Percentiles rank a stretch among this genome's conserved stretches.
Evolutionary conservation across 2,329 filamentous ascomycete genomes (phyloP).

Genomic region (Orbilia oligospora): DNA sequence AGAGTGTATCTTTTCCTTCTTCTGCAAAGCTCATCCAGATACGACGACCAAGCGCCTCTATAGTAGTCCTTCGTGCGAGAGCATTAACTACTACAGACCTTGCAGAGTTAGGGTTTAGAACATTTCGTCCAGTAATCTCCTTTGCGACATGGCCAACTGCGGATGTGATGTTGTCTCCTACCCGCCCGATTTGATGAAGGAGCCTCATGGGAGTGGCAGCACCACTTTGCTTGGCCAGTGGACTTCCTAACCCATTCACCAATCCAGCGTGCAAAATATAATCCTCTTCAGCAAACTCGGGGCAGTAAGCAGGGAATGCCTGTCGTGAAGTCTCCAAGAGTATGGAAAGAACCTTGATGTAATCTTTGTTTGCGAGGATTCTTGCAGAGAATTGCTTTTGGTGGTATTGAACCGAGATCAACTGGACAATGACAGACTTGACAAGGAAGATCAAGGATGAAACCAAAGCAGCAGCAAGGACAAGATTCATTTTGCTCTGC

Average conservation of each 20-base stretch:
- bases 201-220: slow-evolving; percentile 84
- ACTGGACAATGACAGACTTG: slow-evolving; percentile 84
- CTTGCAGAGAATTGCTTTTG: slow-evolving; percentile 83
- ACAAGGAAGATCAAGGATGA: slow-evolving; percentile 79
- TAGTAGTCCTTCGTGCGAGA: slow-evolving; percentile 84
- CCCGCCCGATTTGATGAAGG: slow-evolving; percentile 79
- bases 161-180: slow-evolving; percentile 94
- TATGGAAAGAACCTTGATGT: slow-evolving; percentile 83
- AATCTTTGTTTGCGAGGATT: slow-evolving; percentile 91
- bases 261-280: slow-evolving; percentile 88
- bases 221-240: slow-evolving; percentile 71
- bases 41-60: slow-evolving; percentile 85
- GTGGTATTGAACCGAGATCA: slow-evolving; percentile 88
- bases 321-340: slow-evolving; percentile 91
- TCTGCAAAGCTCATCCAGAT: slow-evolving; percentile 99
- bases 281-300: slow-evolving; percentile 91
- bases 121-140: slow-evolving; percentile 91
- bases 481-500: slow-evolving; percentile 72
- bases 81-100: slow-evolving; percentile 92
- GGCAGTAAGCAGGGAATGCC: slow-evolving; percentile 92
- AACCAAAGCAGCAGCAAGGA: slow-evolving; percentile 78
- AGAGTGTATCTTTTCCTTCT: slow-evolving; percentile 85
- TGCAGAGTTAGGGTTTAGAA: slow-evolving; percentile 91
- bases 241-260: slow-evolving; percentile 69
- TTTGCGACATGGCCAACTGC: slow-evolving; percentile 93